These are phyloP conservation scores for Cercospora janseana DNA, from an alignment of 2,329 filamentous ascomycete species.

Conservation along the genomic window DNA sequence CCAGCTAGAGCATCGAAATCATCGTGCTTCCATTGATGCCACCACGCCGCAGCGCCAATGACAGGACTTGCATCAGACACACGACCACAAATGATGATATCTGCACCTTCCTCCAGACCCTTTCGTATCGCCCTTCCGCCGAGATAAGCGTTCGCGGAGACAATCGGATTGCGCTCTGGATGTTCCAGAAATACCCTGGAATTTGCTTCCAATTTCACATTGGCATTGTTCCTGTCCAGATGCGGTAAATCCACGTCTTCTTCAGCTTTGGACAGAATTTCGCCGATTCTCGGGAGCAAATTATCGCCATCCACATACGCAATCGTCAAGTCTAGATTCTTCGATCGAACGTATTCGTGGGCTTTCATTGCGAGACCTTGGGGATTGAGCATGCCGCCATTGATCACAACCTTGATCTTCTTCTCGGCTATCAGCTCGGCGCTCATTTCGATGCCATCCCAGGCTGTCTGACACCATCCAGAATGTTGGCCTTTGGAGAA, in stretches of 20 bases:
- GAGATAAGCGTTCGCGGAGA: slow-evolving; percentile 41
- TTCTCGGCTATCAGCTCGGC: slow-evolving; percentile 49
- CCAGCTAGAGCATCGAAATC: slow-evolving; percentile 41
- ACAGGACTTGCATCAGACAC: slow-evolving; percentile 45
- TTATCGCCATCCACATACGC: slow-evolving; percentile 49
- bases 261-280: slow-evolving; percentile 18
- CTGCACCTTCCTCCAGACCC: slow-evolving; percentile 41
- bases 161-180: slow-evolving; percentile 24
- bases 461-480: slow-evolving; percentile 43
- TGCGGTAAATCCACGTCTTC: slow-evolving; percentile 24
- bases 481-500: slow-evolving; percentile 26
- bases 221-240: slow-evolving; percentile 27
- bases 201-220: slow-evolving; percentile 27
- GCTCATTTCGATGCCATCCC: slow-evolving; percentile 49
- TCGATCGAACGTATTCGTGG: slow-evolving; percentile 35
- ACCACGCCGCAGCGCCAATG: slow-evolving; percentile 44
- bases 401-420: slow-evolving; percentile 55
- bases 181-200: slow-evolving; percentile 25
- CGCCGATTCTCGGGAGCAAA: slow-evolving; percentile 22
- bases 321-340: slow-evolving; percentile 43
- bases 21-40: slow-evolving; percentile 42
- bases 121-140: slow-evolving; percentile 44
- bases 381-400: slow-evolving; percentile 57
- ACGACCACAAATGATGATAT: slow-evolving; percentile 45
- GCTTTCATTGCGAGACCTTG: slow-evolving; percentile 52